Conservation (phyloP, 208 protist species). For the Crithidia fasciculata region DNA sequence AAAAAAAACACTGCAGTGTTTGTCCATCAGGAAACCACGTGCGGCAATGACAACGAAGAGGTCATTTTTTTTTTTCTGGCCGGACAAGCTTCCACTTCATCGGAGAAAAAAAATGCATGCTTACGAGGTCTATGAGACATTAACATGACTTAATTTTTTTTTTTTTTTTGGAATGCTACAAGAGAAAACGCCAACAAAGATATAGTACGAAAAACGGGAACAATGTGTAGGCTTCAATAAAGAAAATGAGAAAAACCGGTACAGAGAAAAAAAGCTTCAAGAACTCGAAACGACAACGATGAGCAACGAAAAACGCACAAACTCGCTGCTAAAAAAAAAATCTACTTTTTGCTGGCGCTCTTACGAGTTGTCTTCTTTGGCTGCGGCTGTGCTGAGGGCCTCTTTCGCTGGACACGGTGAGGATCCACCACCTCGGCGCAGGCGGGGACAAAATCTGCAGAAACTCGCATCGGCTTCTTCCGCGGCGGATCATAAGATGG, state of each 20-base stretch:
- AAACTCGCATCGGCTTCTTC: conserved; percentile 55
- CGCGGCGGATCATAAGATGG: conserved; percentile 30
- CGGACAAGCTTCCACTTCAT: too few relatives aligned
- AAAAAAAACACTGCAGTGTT: too few relatives aligned
- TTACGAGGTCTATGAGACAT: too few relatives aligned
- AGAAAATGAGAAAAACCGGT: conserved; percentile 27
- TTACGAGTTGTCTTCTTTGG: conserved; percentile 17
- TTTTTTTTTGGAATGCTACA: conserved; percentile 27
- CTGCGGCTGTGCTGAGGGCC: conserved; percentile 4
- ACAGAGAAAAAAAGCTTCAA: conserved; percentile 12
- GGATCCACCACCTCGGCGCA: conserved; percentile 60
- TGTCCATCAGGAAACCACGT: too few relatives aligned
- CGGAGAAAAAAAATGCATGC: too few relatives aligned
- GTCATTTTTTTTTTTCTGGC: too few relatives aligned
- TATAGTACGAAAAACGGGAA: conserved; percentile 8
- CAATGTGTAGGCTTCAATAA: conserved; percentile 1
- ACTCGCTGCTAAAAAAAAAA: neutral
- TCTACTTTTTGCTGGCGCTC: conserved; percentile 10
- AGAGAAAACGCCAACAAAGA: conserved; percentile 5
- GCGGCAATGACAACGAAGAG: too few relatives aligned
- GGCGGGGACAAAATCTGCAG: conserved; percentile 75
- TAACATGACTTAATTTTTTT: conserved; percentile 16
- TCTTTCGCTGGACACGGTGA: neutral
- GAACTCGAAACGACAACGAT: neutral
- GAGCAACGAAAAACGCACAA: neutral